Evolutionary conservation across 2,329 filamentous ascomycete species (phyloP).

Genomic region (Trichocomaceae sp.): DNA sequence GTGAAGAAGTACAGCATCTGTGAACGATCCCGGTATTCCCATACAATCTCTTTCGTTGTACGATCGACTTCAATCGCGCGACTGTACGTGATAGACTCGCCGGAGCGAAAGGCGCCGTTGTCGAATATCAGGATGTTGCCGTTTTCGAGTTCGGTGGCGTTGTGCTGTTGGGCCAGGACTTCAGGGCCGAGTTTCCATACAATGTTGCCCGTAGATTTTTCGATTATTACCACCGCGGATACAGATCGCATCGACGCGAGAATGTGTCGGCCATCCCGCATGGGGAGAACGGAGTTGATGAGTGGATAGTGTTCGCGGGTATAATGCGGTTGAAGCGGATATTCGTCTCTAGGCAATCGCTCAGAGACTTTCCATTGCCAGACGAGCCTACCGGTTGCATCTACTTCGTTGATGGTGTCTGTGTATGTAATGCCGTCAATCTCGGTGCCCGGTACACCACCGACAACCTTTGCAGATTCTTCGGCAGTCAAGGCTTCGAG

Average conservation of each 20-base stretch:
- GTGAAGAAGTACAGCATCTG: slow-evolving; percentile 39
- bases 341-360: slow-evolving; percentile 33
- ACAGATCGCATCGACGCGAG: slow-evolving; percentile 39
- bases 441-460: slow-evolving; percentile 39
- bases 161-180: slow-evolving; percentile 41
- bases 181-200: slow-evolving; percentile 39
- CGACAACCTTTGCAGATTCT: slow-evolving; percentile 32
- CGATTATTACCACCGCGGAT: slow-evolving; percentile 41
- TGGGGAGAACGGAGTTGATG: slow-evolving; percentile 39
- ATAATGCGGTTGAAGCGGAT: slow-evolving; percentile 31
- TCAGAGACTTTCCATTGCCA: slow-evolving; percentile 43
- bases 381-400: slow-evolving; percentile 32
- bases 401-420: slow-evolving; percentile 41
- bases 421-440: slow-evolving; percentile 21
- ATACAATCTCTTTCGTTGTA: slow-evolving; percentile 35
- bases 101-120: slow-evolving; percentile 40
- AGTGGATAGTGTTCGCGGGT: slow-evolving; percentile 36
- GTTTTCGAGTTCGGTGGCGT: slow-evolving; percentile 36
- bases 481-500: slow-evolving; percentile 34
- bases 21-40: slow-evolving; percentile 38
- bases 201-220: slow-evolving; percentile 34
- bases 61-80: slow-evolving; percentile 39
- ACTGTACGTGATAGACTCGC: slow-evolving; percentile 37
- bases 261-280: slow-evolving; percentile 36
- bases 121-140: slow-evolving; percentile 44